These are phyloP conservation scores for Poa annua DNA, from an alignment of 176 grass and related monocot species.

Conservation along the genomic window DNA sequence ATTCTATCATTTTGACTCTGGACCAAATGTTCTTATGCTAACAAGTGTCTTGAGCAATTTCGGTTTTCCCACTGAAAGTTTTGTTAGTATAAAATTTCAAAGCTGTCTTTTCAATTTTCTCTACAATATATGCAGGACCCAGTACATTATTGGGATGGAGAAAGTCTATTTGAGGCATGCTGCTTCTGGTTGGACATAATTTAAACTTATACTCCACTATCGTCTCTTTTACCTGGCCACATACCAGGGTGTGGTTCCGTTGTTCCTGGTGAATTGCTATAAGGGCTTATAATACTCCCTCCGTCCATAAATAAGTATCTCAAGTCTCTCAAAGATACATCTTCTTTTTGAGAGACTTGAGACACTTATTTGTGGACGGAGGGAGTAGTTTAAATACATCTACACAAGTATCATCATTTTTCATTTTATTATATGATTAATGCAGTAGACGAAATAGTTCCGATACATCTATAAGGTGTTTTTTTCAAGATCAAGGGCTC, in stretches of 20 bases:
- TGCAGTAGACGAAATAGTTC: neutral
- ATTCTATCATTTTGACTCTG: conserved; percentile 30
- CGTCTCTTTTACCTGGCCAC: conserved; percentile 42
- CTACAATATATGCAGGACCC: conserved; percentile 35
- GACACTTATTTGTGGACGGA: no score
- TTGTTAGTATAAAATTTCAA: conserved; percentile 4
- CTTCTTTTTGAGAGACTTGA: no score
- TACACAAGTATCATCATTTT: neutral
- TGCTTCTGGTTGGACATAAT: conserved; percentile 43
- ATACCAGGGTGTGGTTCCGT: conserved; percentile 11
- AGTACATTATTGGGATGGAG: conserved; percentile 51
- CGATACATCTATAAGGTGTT: no score
- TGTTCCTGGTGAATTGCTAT: conserved; percentile 2
- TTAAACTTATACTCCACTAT: conserved; percentile 55
- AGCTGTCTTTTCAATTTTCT: conserved; percentile 6
- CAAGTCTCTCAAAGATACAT: no score
- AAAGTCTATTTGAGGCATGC: conserved; percentile 51
- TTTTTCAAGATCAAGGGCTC: no score
- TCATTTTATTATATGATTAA: neutral
- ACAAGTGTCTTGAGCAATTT: conserved; percentile 42
- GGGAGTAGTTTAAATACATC: conserved; percentile 11
- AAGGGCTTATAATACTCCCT: no score
- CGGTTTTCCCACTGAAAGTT: conserved; percentile 23
- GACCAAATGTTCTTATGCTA: conserved; percentile 37
- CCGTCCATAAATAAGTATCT: no score